phyloP scores from a whole-genome alignment of 177 flowering plant species.

The Vitis hybrid region DNA sequence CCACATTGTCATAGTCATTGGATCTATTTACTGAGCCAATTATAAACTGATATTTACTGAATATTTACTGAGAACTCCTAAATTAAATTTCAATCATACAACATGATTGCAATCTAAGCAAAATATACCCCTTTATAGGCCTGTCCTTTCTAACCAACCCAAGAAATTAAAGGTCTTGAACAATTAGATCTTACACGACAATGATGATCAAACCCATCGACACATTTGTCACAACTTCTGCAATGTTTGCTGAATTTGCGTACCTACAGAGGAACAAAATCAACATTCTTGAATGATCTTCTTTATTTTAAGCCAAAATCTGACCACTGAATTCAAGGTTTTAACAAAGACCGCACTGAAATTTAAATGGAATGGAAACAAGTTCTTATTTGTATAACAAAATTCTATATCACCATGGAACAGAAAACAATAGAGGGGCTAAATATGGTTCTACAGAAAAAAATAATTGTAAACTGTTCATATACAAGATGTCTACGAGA shows the following conservation, averaged over 20 bases:
- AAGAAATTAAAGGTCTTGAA: constrained; percentile 2
- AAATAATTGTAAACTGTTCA: background rate
- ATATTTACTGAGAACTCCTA: too few relatives aligned
- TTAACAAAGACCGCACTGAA: background rate
- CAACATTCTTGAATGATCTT: background rate
- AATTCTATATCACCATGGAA: background rate
- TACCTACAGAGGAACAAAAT: constrained; percentile 46
- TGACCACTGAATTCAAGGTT: background rate
- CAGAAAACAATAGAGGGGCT: background rate
- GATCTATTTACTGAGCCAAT: too few relatives aligned
- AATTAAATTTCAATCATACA: too few relatives aligned
- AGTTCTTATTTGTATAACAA: background rate
- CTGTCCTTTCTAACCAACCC: background rate
- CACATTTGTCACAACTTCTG: constrained; percentile 96
- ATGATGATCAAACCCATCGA: constrained; percentile 98
- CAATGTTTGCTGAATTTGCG: constrained; percentile 94
- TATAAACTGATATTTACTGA: too few relatives aligned
- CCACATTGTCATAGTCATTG: too few relatives aligned
- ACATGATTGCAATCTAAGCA: too few relatives aligned
- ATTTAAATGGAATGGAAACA: background rate
- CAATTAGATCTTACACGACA: constrained; percentile 62
- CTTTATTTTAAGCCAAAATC: background rate
- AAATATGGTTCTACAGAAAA: background rate
- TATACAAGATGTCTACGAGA: background rate
- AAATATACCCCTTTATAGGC: too few relatives aligned